Evolutionary conservation across 768 basidiomycete species (phyloP), one percentile per base, ranked within the genome.

Genomic region (Pholiota molesta): DNA sequence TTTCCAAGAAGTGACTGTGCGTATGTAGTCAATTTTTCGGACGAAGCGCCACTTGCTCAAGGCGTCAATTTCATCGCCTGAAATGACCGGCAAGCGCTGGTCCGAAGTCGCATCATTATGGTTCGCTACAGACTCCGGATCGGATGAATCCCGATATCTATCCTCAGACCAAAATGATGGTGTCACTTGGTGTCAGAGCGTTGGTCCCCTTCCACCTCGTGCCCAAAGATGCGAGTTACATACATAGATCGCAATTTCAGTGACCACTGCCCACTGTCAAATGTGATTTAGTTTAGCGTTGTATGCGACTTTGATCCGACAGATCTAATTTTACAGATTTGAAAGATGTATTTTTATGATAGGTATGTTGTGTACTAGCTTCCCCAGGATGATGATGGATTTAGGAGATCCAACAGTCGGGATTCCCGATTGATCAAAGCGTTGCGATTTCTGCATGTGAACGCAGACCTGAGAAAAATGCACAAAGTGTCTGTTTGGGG

Each of bases 31-130:
- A 98, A 98, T 77, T 98, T 91, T 77, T 93, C 92, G 42, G 86
- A 95, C 73, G 85, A 88, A 66, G 88, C 94, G 47, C 95, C 93
- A 9, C 79, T 99, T 37, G 96, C 96, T 0, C 96, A 99, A 75
- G 96, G 96, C 8, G 95, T 99, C 63, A 87, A 84, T 66, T 99
- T 99, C 76, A 73, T 83, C 31, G 67, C 82, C 37, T 85, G 77
- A 75, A 47, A 10, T 29, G 31, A 28, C 19, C 28, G 16, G 44
- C 26, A 53, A 54, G 59, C 53, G 53, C 52, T 60, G 39, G 53
- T 31, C 52, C 52, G 40, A 19, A 39, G 3, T 21, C 35, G 33
- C 35, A 55, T 59, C 52, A 42, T 55, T 28, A 56, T 52, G 33
- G 26, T 59, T 44, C 59, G 55, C 55, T 44, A 51, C 35, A 39